phyloP scores from a whole-genome alignment of 306 rosid species.

The Rubus parviflorus region DNA sequence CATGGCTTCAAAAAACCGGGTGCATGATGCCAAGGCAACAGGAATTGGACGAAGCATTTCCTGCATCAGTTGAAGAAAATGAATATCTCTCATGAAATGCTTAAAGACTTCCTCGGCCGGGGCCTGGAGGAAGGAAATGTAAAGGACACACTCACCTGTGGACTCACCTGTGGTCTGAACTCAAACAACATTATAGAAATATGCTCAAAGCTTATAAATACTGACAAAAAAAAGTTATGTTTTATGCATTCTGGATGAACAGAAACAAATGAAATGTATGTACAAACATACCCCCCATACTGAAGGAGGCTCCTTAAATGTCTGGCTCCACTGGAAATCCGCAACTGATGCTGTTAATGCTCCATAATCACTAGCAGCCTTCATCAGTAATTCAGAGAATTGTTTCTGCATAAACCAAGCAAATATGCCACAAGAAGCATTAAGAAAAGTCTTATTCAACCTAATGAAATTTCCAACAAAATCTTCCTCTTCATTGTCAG shows the following conservation, averaged over 20 bases:
- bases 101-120: not conserved
- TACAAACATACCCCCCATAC: constrained; percentile 89
- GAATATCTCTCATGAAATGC: not conserved
- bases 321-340: constrained; percentile 98
- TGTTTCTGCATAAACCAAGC: constrained; percentile 70
- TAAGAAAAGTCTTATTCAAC: not conserved
- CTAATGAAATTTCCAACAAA: not conserved
- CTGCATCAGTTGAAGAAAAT: constrained; percentile 33
- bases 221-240: not conserved
- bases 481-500: not conserved
- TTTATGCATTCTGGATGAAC: not conserved
- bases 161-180: not conserved
- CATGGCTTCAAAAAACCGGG: constrained; percentile 96
- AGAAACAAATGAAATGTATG: constrained; percentile 26
- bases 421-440: constrained; percentile 30
- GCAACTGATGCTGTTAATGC: constrained; percentile 92
- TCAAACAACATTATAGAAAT: not conserved
- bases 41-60: constrained; percentile 99
- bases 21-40: constrained; percentile 90
- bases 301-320: constrained; percentile 91
- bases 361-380: constrained; percentile 97
- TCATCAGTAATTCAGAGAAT: constrained; percentile 90
- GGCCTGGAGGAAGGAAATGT: not conserved
- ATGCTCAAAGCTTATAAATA: not conserved
- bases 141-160: not conserved